These are phyloP conservation scores for Elsinoe necatrix DNA, from an alignment of 2,329 filamentous ascomycete species.

Conservation along the genomic window DNA sequence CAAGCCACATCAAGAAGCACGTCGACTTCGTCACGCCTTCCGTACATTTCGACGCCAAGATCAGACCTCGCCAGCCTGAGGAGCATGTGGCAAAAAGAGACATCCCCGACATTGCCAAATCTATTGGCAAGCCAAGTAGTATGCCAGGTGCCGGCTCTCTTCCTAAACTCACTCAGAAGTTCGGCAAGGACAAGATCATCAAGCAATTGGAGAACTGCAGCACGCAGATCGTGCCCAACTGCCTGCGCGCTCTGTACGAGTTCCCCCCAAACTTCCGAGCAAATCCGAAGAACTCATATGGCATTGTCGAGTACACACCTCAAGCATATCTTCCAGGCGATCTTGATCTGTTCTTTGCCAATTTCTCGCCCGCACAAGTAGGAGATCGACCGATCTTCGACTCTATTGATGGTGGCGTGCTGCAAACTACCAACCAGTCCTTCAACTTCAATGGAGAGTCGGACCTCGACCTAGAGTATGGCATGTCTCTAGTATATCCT, in stretches of 20 bases:
- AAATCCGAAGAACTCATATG: conserved; percentile 42
- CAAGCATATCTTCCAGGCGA: conserved; percentile 41
- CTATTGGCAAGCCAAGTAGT: conserved; percentile 23
- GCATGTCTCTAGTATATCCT: conserved; percentile 46
- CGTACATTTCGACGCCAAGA: conserved; percentile 34
- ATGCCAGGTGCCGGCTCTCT: conserved; percentile 13
- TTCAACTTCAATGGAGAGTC: conserved; percentile 40
- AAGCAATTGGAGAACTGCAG: conserved; percentile 40
- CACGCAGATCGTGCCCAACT: conserved; percentile 49
- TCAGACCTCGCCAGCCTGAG: conserved; percentile 20
- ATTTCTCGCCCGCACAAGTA: conserved; percentile 27
- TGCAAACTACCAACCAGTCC: conserved; percentile 34
- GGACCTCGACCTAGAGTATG: conserved; percentile 48
- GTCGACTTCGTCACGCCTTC: conserved; percentile 34
- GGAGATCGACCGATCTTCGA: conserved; percentile 27
- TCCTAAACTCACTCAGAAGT: conserved; percentile 15
- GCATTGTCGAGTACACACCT: conserved; percentile 45
- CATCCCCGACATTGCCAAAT: conserved; percentile 19
- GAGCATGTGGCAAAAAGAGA: conserved; percentile 21
- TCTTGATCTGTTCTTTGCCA: conserved; percentile 31
- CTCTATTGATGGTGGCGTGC: conserved; percentile 29
- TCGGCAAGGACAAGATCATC: conserved; percentile 22
- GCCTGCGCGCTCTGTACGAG: conserved; percentile 34
- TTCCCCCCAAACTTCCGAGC: conserved; percentile 30
- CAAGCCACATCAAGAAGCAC: conserved; percentile 25